phyloP scores from a whole-genome alignment of 805 yeast genomes.

The Saccharomycopsis schoenii region DNA sequence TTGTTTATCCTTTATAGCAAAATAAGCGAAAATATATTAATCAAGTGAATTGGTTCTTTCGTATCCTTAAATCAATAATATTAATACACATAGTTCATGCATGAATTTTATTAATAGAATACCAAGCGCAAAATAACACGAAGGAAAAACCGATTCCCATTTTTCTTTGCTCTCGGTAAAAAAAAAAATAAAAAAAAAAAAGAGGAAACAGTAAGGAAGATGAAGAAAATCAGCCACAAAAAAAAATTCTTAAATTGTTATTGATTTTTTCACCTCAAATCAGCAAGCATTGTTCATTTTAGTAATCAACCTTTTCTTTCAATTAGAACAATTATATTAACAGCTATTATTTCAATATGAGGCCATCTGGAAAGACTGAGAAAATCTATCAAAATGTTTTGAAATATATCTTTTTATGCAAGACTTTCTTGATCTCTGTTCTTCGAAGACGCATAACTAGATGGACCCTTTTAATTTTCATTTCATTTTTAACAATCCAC shows the following conservation, averaged over 20 bases:
- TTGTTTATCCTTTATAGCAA: no score
- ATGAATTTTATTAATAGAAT: neutral
- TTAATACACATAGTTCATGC: neutral
- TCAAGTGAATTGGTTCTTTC: neutral
- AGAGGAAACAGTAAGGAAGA: neutral
- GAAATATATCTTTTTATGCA: neutral
- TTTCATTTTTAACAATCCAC: neutral
- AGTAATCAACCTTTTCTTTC: neutral
- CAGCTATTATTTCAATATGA: neutral
- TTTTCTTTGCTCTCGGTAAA: neutral
- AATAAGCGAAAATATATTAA: neutral
- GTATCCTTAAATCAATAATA: neutral
- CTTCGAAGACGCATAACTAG: slow-evolving; percentile 4
- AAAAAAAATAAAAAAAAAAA: slow-evolving; percentile 1
- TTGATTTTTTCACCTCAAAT: neutral
- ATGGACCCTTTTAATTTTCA: neutral
- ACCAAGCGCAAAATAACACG: neutral
- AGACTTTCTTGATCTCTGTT: neutral
- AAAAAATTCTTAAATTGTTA: no score
- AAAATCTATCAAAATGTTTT: neutral
- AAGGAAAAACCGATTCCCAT: neutral
- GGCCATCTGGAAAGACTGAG: neutral
- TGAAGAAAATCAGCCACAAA: neutral
- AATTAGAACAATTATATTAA: neutral
- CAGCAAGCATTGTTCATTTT: neutral